These are phyloP conservation scores for Phragmites australis DNA, from an alignment of 176 grass and related monocot species.

Conservation along the genomic window DNA sequence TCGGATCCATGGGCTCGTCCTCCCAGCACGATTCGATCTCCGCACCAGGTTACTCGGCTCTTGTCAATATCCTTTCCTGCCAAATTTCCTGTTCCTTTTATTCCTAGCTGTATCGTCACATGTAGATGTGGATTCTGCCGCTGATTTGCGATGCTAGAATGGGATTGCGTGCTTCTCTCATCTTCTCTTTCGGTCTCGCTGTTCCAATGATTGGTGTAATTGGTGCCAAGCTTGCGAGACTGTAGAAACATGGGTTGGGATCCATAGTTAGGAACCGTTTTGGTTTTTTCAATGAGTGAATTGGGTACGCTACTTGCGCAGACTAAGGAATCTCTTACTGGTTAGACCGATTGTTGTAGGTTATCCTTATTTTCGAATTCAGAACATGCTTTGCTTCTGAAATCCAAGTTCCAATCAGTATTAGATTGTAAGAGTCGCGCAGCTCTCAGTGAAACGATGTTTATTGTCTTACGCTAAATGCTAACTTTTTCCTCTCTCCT, in stretches of 20 bases:
- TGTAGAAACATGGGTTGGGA: neutral
- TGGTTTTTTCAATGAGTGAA: neutral
- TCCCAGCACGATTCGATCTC: constrained; percentile 30
- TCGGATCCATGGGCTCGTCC: constrained; percentile 51
- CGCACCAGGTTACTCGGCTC: constrained; percentile 26
- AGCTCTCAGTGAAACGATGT: neutral
- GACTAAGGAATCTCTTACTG: neutral
- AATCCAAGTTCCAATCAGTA: neutral
- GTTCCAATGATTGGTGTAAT: neutral
- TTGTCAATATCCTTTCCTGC: neutral
- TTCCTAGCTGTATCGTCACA: neutral
- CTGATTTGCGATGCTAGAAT: neutral
- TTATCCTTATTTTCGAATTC: neutral
- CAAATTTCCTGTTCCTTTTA: neutral
- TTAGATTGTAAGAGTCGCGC: neutral
- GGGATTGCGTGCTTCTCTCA: neutral
- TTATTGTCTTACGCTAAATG: neutral
- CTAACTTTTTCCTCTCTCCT: neutral
- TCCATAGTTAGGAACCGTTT: neutral
- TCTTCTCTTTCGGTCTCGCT: neutral
- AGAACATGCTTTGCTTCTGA: neutral
- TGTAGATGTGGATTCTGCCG: neutral
- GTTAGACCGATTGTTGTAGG: neutral
- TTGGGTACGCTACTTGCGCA: neutral
- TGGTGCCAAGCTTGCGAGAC: neutral